phyloP scores from a whole-genome alignment of 2,329 filamentous ascomycete species.

The Trichoderma sp. region DNA sequence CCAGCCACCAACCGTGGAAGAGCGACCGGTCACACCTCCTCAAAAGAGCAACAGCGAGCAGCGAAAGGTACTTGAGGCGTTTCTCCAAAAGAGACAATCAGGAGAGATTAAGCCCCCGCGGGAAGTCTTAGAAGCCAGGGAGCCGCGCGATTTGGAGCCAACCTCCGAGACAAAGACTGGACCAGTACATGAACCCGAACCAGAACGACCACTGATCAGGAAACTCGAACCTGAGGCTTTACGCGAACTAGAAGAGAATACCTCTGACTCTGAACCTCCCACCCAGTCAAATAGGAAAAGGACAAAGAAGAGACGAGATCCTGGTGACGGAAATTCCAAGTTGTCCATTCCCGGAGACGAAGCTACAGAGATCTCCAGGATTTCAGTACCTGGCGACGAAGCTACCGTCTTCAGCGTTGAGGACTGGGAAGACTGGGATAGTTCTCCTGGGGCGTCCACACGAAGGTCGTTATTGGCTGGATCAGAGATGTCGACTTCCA shows the following conservation, averaged over 20 bases:
- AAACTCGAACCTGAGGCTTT: not conserved
- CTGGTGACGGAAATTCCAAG: conserved; percentile 36
- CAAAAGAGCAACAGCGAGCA: conserved; percentile 5
- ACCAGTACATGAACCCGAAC: not conserved
- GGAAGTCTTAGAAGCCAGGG: conserved; percentile 3
- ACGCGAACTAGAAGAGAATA: conserved; percentile 10
- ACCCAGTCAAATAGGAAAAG: conserved; percentile 16
- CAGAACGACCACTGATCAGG: not conserved
- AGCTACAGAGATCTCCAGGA: conserved; percentile 12
- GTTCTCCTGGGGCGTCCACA: conserved; percentile 13
- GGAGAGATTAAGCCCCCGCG: conserved; percentile 11
- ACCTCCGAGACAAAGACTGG: conserved; percentile 1
- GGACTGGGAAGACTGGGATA: conserved; percentile 23
- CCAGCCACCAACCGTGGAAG: not conserved
- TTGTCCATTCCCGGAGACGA: conserved; percentile 27
- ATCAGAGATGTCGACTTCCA: conserved; percentile 44
- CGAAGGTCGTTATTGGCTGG: conserved; percentile 31
- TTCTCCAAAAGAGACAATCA: conserved; percentile 16
- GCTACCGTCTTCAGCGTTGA: conserved; percentile 19
- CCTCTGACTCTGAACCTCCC: conserved; percentile 7
- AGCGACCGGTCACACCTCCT: conserved; percentile 8
- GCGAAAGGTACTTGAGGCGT: conserved; percentile 9
- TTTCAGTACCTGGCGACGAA: conserved; percentile 17
- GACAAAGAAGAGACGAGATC: conserved; percentile 22
- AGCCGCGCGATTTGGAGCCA: not conserved